phyloP scores from a whole-genome alignment of 306 rosid species.

The Betula pendula region DNA sequence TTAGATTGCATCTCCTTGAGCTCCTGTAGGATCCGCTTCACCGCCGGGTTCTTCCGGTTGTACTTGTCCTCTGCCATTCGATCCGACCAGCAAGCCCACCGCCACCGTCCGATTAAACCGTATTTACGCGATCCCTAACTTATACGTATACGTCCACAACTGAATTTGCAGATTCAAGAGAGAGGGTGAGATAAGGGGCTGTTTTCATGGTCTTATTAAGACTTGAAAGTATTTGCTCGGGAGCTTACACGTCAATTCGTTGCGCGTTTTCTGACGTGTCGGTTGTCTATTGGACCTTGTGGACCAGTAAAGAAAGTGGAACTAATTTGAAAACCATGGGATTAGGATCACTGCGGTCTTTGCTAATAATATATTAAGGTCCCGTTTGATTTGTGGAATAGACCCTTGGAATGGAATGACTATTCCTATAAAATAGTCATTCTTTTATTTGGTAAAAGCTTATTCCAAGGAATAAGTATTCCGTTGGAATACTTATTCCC shows the following conservation, averaged over 20 bases:
- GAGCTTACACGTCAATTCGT: conserved; percentile 39
- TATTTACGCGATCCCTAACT: not conserved
- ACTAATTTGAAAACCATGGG: too few relatives aligned
- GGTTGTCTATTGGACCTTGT: conserved; percentile 25
- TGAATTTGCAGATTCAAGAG: not conserved
- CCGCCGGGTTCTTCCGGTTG: conserved; percentile 86
- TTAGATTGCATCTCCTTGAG: conserved; percentile 91
- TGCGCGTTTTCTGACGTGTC: conserved; percentile 30
- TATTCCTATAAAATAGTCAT: too few relatives aligned
- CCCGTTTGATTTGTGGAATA: too few relatives aligned
- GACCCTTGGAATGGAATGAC: too few relatives aligned
- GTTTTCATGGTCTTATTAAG: not conserved
- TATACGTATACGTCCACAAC: not conserved
- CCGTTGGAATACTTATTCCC: too few relatives aligned
- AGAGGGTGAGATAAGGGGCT: not conserved
- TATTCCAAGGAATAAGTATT: too few relatives aligned
- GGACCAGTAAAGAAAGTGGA: too few relatives aligned
- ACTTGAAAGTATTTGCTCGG: not conserved
- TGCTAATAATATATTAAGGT: too few relatives aligned
- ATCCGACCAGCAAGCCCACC: not conserved
- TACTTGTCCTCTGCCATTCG: conserved; percentile 75
- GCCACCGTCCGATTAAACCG: conserved; percentile 7
- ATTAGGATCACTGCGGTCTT: too few relatives aligned
- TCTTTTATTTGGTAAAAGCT: too few relatives aligned
- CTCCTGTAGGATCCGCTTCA: conserved; percentile 94